Conservation (phyloP, 441 rosid genomes). For the Populus trichocarpa region DNA sequence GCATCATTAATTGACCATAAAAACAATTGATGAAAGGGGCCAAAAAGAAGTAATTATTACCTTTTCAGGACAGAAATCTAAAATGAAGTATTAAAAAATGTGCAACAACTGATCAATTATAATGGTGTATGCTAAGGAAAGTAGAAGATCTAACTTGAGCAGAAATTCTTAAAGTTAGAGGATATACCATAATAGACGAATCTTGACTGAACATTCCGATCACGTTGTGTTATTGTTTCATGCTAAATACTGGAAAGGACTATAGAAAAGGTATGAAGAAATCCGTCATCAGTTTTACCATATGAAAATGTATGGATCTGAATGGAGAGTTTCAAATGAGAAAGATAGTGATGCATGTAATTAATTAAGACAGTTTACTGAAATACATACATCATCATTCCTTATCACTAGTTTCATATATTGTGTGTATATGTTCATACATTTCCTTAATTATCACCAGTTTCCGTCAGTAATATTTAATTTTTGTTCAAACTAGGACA, state of each 20-base stretch:
- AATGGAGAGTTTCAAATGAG: too few species aligned
- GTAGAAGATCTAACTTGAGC: background rate
- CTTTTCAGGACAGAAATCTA: conserved; percentile 34
- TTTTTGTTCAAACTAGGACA: background rate
- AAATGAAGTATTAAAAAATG: conserved; percentile 10
- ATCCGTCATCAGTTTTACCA: background rate
- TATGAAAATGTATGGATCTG: background rate
- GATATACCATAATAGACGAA: background rate
- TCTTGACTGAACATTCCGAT: background rate
- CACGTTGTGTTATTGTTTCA: background rate
- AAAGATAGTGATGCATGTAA: too few species aligned
- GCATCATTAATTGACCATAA: conserved; percentile 3
- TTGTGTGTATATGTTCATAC: background rate
- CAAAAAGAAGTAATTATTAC: conserved; percentile 42
- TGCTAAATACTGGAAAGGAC: background rate
- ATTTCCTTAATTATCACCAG: background rate
- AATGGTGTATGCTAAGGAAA: background rate
- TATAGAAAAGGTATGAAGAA: background rate
- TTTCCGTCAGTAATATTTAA: too few species aligned
- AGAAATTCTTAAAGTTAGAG: background rate
- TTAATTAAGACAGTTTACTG: background rate
- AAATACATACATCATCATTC: background rate
- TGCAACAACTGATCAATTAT: conserved; percentile 41
- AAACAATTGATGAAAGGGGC: conserved; percentile 19
- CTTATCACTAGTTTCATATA: too few species aligned